These are phyloP conservation scores for Porodaedalea pini DNA, from an alignment of 1,284 basidiomycete species.

Conservation along the genomic window DNA sequence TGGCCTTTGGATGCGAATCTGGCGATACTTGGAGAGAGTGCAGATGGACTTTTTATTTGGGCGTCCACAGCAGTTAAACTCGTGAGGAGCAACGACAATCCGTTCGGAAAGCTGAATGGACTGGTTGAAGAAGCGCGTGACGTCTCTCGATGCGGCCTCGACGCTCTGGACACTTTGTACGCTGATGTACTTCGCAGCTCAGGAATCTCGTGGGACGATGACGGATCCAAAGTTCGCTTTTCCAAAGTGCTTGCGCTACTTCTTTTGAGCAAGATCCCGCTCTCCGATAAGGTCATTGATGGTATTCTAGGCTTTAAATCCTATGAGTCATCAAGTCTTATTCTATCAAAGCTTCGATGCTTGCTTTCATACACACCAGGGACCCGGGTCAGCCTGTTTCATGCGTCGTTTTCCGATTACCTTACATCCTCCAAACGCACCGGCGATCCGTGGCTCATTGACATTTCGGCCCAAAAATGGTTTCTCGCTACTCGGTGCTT, in stretches of 20 bases:
- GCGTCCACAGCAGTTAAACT: conserved; percentile 3
- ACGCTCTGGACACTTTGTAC: not conserved
- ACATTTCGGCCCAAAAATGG: not conserved
- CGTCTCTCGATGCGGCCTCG: not conserved
- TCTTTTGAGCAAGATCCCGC: not conserved
- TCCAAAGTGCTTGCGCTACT: not conserved
- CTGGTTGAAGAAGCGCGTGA: not conserved
- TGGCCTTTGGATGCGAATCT: not conserved
- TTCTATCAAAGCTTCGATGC: not conserved
- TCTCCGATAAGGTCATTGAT: not conserved
- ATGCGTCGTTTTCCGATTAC: conserved; percentile 1
- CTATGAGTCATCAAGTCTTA: not conserved
- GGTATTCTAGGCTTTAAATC: not conserved
- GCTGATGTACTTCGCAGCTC: not conserved
- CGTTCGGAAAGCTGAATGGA: not conserved
- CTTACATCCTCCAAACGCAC: not conserved
- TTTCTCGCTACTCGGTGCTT: not conserved
- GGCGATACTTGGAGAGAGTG: not conserved
- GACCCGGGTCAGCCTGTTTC: not conserved
- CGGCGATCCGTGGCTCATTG: not conserved
- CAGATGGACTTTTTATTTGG: conserved; percentile 9
- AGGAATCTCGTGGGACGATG: not conserved
- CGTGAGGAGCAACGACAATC: not conserved
- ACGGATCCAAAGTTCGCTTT: not conserved
- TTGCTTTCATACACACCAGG: not conserved